A percentile compares a stretch with the other conserved stretches of the same genome.
phyloP scores from a whole-genome alignment of 2,329 filamentous ascomycete species.

The Stromatinia cepivora region DNA sequence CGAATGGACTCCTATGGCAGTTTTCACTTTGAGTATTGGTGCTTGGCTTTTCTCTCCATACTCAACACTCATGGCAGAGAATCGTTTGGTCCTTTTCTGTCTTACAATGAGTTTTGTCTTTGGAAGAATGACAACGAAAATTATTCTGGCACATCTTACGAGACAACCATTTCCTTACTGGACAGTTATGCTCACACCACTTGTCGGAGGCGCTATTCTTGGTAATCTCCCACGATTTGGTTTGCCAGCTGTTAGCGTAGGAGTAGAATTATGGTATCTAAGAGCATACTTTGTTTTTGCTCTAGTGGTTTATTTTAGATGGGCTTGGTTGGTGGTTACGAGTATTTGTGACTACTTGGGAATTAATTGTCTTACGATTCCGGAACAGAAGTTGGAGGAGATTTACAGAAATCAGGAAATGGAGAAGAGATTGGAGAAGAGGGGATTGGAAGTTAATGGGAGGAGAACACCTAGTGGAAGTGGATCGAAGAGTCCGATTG shows the following conservation, averaged over 20 bases:
- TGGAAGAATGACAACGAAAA: conserved; percentile 97
- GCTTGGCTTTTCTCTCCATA: conserved; percentile 90
- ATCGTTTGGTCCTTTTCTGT: conserved; percentile 90
- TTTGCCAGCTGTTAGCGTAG: conserved; percentile 63
- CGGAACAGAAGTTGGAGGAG: conserved; percentile 50
- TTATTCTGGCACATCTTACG: conserved; percentile 93
- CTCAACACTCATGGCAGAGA: conserved; percentile 76
- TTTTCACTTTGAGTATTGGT: conserved; percentile 73
- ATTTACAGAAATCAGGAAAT: conserved; percentile 26
- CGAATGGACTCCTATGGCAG: conserved; percentile 88
- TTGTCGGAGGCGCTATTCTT: conserved; percentile 80
- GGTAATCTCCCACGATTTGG: conserved; percentile 80
- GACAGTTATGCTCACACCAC: conserved; percentile 86
- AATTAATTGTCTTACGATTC: conserved; percentile 93
- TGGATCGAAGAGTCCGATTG: conserved; percentile 28
- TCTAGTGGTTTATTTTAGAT: conserved; percentile 82
- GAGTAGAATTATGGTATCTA: conserved; percentile 76
- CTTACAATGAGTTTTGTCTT: conserved; percentile 96
- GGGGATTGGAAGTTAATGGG: conserved; percentile 13
- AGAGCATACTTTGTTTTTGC: conserved; percentile 83
- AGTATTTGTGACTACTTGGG: conserved; percentile 90
- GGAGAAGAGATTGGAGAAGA: conserved; percentile 30
- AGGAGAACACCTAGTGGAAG: conserved; percentile 32
- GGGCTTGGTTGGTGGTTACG: conserved; percentile 87
- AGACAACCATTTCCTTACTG: conserved; percentile 94